Base-by-base conservation (phyloP, 2,329 filamentous ascomycete genomes). In the Colletotrichum liriopes region DNA sequence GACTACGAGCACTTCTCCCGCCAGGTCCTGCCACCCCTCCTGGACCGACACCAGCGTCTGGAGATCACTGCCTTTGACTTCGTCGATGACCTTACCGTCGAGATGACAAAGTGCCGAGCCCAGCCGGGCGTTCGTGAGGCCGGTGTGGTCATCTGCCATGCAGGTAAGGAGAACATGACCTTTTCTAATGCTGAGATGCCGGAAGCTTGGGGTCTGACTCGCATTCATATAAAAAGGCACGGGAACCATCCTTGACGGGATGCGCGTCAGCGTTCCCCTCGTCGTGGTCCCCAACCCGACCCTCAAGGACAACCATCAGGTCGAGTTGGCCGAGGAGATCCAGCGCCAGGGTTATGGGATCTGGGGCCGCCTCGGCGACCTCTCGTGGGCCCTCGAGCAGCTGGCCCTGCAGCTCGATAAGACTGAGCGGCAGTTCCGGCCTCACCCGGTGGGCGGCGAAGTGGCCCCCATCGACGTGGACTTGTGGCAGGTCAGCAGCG, bases 271-370 rank as follows among this genome's bases (percentile, higher is more conserved):
- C 18, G 85, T 95, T 0, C 92, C 94, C 3, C 85, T 98, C n/a
- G 88, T 99, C 61, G 94, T 98, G 0, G 95, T 99, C 2, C 93
- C 96, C 2, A 99, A 99, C 80, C 88, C 91, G 1, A 86, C 86
- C 8, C 88, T 99, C 0, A 88, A 98, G 77, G 92, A 97, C 78
- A 96, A 99, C 77, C 96, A 99, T 79, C 96, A 99, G 82, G 88
- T 91, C 26, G 94, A 98, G 81, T 88, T 99, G 66, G 96, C 96
- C 0, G 86, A 91, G 61, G 92, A 94, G 75, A 88, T 98, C 68
- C 89, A 93, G 41, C 84, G 86, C 32, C 90, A 94, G 75, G 92
- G 93, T 32, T 97, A 97, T 82, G 90, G 94, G 3, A 86, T 95
- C n/a, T 74, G 70, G 73, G 70, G 70, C 56, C 66, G 56, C 35